These are phyloP conservation scores for Chimonanthus salicifolius DNA, from an alignment of 164 flowering plant species.

Conservation along the genomic window DNA sequence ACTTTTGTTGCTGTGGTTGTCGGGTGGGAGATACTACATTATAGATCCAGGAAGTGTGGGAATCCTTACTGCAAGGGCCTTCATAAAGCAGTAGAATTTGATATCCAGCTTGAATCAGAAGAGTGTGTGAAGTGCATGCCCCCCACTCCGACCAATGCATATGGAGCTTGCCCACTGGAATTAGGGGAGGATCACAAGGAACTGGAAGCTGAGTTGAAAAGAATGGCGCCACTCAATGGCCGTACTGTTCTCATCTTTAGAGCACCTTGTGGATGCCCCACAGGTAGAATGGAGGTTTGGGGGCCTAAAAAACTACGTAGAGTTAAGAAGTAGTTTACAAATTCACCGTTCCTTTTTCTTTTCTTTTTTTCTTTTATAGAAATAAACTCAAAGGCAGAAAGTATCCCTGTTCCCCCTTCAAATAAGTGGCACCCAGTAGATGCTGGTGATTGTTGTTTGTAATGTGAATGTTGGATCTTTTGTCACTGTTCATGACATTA, in stretches of 20 bases:
- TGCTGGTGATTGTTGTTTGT: neutral
- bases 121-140: slow-evolving; percentile 47
- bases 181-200: slow-evolving; percentile 48
- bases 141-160: slow-evolving; percentile 17
- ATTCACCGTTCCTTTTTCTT: neutral
- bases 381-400: neutral
- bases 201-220: slow-evolving; percentile 50
- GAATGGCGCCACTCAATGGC: slow-evolving; percentile 61
- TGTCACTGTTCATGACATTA: neutral
- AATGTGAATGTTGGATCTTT: neutral
- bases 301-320: slow-evolving; percentile 47
- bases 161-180: slow-evolving; percentile 32
- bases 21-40: slow-evolving; percentile 31
- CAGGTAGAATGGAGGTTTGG: slow-evolving; percentile 62
- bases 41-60: slow-evolving; percentile 42
- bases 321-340: slow-evolving; percentile 14
- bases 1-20: slow-evolving; percentile 24
- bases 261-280: slow-evolving; percentile 55
- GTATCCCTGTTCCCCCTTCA: neutral
- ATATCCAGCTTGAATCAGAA: slow-evolving; percentile 59
- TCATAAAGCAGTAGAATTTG: slow-evolving; percentile 51
- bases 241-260: slow-evolving; percentile 55
- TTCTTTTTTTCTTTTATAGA: neutral
- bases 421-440: neutral
- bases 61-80: slow-evolving; percentile 53